Evolutionary conservation across 2,329 filamentous ascomycete genomes (phyloP), one percentile per base, ranked within the genome.

Genomic region (Calonectria pseudoreteaudii): DNA sequence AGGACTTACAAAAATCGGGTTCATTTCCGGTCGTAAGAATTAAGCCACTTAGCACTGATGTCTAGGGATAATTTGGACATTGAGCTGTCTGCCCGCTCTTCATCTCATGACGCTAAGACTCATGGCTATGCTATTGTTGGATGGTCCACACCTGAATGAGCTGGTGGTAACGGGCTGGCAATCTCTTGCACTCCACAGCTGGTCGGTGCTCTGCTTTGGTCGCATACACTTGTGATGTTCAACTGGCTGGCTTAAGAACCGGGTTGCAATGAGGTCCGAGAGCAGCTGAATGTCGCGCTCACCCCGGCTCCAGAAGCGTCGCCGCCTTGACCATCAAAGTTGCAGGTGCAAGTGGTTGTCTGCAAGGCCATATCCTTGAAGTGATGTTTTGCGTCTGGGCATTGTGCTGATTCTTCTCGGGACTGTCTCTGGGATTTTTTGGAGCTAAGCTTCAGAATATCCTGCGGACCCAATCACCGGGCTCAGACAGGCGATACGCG

Each of bases 401-500:
- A 66, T 31, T 53, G 64, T 65, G 77, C 67, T 74, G 44, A 60
- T 62, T 72, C 68, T 53, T 65, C 68, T 76, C 38, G 60, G 72
- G 78, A 79, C 77, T 77, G 68, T 71, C 65, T 64, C 69, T 70
- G 68, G 71, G 73, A 66, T 70, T 71, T 73, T 72, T 76, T 73
- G 49, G 73, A 76, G 76, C 76, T 76, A 80, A 70, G 72, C 75
- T 77, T 74, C 66, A 79, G 66, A 75, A 71, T 75, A 58, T 50
- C 41, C 66, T 72, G 73, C 69, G 73, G 70, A 75, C 68, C 79
- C 78, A 80, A 79, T 80, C 78, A 78, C 67, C 67, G 64, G 70
- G 72, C 74, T 80, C 77, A 80, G 79, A 79, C 78, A 78, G 70
- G 72, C 78, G 78, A 78, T 73, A 78, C 74, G 75, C 72, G 73